phyloP scores from a whole-genome alignment of 129 eudicot genomes.

The Centaurea solstitialis region DNA sequence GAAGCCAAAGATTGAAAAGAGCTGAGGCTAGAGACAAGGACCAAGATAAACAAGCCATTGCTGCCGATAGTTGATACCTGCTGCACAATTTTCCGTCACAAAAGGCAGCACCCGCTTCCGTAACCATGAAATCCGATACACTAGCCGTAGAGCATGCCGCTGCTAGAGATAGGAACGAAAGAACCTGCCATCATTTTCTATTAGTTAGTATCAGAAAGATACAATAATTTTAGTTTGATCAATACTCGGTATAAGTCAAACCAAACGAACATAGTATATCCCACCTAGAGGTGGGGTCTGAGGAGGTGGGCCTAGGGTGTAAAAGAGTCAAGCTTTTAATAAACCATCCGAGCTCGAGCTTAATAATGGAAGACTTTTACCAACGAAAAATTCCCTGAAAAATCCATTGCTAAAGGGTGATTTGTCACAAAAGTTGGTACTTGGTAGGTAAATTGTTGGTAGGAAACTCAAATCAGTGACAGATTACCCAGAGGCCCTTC shows the following conservation, averaged over 20 bases:
- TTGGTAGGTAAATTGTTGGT: too few relatives aligned
- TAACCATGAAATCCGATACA: conserved; percentile 59
- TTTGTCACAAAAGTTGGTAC: too few relatives aligned
- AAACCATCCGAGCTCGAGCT: too few relatives aligned
- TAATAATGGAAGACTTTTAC: too few relatives aligned
- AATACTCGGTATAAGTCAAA: background rate
- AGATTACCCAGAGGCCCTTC: too few relatives aligned
- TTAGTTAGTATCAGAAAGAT: background rate
- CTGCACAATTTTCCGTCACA: conserved; percentile 57
- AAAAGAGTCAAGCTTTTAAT: too few relatives aligned
- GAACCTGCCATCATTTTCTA: conserved; percentile 43
- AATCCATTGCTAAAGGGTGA: too few relatives aligned
- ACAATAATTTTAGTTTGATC: background rate
- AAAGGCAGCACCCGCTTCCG: conserved; percentile 41
- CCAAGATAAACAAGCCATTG: conserved; percentile 92
- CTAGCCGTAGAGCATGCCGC: conserved; percentile 87
- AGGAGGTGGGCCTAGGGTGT: background rate
- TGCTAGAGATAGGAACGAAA: conserved; percentile 72
- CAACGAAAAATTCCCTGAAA: too few relatives aligned
- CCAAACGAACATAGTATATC: background rate
- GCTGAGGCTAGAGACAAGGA: conserved; percentile 66
- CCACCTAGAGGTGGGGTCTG: background rate
- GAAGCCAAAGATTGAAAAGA: conserved; percentile 80
- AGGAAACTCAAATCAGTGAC: too few relatives aligned
- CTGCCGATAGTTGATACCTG: conserved; percentile 76